phyloP scores from a whole-genome alignment of 139 green algal genomes.

The Auxenochlorella pyrenoidosa region DNA sequence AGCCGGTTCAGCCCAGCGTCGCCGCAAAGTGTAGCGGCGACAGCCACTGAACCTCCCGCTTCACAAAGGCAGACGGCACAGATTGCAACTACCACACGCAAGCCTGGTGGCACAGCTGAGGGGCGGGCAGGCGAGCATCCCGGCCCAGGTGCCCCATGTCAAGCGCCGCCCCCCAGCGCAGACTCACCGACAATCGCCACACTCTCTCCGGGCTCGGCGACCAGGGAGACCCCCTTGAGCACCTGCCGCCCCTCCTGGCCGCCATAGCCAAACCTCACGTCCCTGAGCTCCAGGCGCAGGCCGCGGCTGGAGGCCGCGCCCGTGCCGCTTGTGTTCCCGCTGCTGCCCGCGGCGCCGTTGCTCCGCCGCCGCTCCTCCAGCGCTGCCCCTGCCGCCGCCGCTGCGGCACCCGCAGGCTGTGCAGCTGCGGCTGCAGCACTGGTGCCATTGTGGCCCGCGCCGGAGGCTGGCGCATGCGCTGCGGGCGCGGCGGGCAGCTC shows the following conservation, averaged over 20 bases:
- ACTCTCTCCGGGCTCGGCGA: conserved; percentile 58
- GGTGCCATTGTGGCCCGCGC: background rate
- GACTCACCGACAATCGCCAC: conserved; percentile 49
- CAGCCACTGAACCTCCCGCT: too few relatives aligned
- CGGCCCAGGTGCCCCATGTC: too few relatives aligned
- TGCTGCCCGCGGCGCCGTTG: conserved; percentile 29
- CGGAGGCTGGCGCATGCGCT: background rate
- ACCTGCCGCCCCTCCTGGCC: conserved; percentile 51
- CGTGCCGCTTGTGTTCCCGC: conserved; percentile 6
- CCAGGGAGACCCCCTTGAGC: conserved; percentile 61
- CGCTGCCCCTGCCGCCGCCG: background rate
- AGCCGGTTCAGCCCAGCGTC: too few relatives aligned
- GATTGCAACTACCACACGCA: too few relatives aligned
- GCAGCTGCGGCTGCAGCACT: too few relatives aligned
- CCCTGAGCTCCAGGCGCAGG: conserved; percentile 65
- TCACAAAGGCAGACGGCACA: too few relatives aligned
- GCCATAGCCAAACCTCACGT: conserved; percentile 79
- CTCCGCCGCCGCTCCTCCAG: conserved; percentile 15
- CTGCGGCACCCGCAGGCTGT: conserved; percentile 9
- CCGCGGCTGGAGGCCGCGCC: conserved; percentile 27
- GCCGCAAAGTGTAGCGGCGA: too few relatives aligned
- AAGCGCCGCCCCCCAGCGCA: too few relatives aligned
- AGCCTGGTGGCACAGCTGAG: too few relatives aligned
- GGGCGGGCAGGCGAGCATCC: too few relatives aligned
- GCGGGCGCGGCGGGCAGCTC: conserved; percentile 26